phyloP scores from a whole-genome alignment of 805 yeast genomes.

The Candida xyloterini region DNA sequence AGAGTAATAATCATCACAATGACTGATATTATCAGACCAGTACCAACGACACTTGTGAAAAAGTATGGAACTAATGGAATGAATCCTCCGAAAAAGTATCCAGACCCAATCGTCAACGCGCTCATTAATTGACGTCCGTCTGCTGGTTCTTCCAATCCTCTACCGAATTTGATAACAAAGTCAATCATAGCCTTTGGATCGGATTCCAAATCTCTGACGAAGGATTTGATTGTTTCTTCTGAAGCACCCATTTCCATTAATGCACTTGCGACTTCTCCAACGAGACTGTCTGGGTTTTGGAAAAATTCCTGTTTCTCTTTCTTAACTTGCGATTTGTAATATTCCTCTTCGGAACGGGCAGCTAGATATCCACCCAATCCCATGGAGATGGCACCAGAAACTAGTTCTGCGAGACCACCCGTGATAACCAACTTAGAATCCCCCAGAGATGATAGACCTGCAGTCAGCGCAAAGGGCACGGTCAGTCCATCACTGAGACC shows the following conservation, averaged over 20 bases:
- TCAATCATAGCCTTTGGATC: conserved; percentile 78
- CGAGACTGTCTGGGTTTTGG: conserved; percentile 60
- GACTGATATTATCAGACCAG: conserved; percentile 73
- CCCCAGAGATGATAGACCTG: conserved; percentile 90
- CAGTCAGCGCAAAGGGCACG: conserved; percentile 98
- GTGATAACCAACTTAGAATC: conserved; percentile 87
- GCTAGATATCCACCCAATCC: conserved; percentile 97
- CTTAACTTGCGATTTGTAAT: conserved; percentile 67
- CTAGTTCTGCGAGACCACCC: conserved; percentile 97
- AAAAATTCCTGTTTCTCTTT: conserved; percentile 68
- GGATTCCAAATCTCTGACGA: conserved; percentile 74
- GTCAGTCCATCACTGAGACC: conserved; percentile 95
- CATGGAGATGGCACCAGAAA: conserved; percentile 96
- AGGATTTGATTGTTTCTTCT: conserved; percentile 68
- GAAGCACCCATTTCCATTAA: conserved; percentile 70
- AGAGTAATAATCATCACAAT: conserved; percentile 81
- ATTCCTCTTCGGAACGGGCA: conserved; percentile 83
- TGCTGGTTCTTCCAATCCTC: conserved; percentile 94
- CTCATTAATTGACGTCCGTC: conserved; percentile 85
- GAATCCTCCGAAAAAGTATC: conserved; percentile 90
- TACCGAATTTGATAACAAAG: conserved; percentile 82
- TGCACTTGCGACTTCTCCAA: conserved; percentile 78
- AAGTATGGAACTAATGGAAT: conserved; percentile 90
- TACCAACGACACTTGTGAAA: conserved; percentile 69
- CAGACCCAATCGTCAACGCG: conserved; percentile 84